A percentile compares a stretch with the other conserved stretches of the same genome.
phyloP scores from a whole-genome alignment of 345 rosid species.

The Sonneratia alba region DNA sequence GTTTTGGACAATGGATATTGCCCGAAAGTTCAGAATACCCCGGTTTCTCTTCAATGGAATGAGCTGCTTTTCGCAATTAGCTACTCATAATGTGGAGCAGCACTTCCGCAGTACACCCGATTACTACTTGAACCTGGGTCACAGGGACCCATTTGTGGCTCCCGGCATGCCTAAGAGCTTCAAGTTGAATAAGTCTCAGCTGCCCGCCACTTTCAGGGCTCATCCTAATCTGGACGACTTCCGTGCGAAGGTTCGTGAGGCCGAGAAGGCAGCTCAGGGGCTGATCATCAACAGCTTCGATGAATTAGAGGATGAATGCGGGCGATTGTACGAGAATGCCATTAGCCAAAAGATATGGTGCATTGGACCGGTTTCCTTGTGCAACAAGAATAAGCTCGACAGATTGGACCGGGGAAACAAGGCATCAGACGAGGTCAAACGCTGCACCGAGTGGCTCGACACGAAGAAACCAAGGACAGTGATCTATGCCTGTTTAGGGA shows the following conservation, averaged over 20 bases:
- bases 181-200: slow-evolving; percentile 40
- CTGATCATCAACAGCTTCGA: slow-evolving; percentile 56
- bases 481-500: slow-evolving; percentile 66
- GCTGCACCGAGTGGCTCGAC: slow-evolving; percentile 49
- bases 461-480: slow-evolving; percentile 46
- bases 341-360: slow-evolving; percentile 57
- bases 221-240: slow-evolving; percentile 43
- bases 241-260: slow-evolving; percentile 54
- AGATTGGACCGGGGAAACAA: slow-evolving; percentile 58
- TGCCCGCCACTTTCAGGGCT: slow-evolving; percentile 49
- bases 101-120: slow-evolving; percentile 19
- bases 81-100: slow-evolving; percentile 39
- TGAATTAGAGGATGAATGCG: slow-evolving; percentile 46
- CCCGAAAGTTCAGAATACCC: slow-evolving; percentile 43
- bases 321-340: slow-evolving; percentile 30
- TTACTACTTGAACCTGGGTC: slow-evolving; percentile 16
- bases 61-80: slow-evolving; percentile 59
- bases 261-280: slow-evolving; percentile 56
- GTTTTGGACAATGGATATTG: slow-evolving; percentile 50
- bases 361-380: slow-evolving; percentile 72
- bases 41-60: slow-evolving; percentile 74
- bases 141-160: slow-evolving; percentile 43
- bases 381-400: slow-evolving; percentile 32
- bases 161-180: slow-evolving; percentile 41
- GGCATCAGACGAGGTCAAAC: slow-evolving; percentile 26